phyloP scores from a whole-genome alignment of 2,329 filamentous ascomycete species.

The Aspergillus latus region DNA sequence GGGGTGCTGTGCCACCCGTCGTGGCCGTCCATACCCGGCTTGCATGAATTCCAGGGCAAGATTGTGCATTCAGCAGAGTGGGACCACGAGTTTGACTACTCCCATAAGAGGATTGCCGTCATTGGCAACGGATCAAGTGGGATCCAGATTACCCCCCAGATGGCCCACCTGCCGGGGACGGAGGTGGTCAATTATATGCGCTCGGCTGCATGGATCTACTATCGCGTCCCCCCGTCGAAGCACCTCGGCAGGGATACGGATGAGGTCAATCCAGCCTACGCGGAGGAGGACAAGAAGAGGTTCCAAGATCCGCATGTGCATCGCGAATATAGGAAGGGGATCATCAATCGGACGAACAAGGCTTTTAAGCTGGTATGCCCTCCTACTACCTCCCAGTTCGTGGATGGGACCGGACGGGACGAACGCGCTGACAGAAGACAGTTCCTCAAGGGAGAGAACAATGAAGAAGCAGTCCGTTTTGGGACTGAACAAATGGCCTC shows the following conservation, averaged over 20 bases:
- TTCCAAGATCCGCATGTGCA: constrained; percentile 32
- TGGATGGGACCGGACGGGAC: not conserved
- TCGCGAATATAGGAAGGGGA: constrained; percentile 37
- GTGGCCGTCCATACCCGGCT: constrained; percentile 31
- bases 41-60: constrained; percentile 31
- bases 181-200: constrained; percentile 32
- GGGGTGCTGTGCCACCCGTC: constrained; percentile 24
- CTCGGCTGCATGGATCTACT: constrained; percentile 31
- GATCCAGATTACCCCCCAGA: constrained; percentile 38
- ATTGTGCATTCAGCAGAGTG: constrained; percentile 33
- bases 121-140: constrained; percentile 31
- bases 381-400: not conserved
- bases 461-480: constrained; percentile 16
- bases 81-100: constrained; percentile 27
- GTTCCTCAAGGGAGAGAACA: constrained; percentile 22
- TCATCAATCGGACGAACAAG: constrained; percentile 24
- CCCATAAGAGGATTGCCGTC: constrained; percentile 23
- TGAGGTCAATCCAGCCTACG: constrained; percentile 30
- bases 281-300: constrained; percentile 24
- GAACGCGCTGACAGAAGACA: not conserved
- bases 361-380: constrained; percentile 22
- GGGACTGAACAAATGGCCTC: constrained; percentile 21
- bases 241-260: constrained; percentile 25
- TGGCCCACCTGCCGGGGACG: constrained; percentile 24
- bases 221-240: constrained; percentile 21